Evolutionary conservation across 345 rosid genomes (phyloP).

Genomic region (Citrus glauca): DNA sequence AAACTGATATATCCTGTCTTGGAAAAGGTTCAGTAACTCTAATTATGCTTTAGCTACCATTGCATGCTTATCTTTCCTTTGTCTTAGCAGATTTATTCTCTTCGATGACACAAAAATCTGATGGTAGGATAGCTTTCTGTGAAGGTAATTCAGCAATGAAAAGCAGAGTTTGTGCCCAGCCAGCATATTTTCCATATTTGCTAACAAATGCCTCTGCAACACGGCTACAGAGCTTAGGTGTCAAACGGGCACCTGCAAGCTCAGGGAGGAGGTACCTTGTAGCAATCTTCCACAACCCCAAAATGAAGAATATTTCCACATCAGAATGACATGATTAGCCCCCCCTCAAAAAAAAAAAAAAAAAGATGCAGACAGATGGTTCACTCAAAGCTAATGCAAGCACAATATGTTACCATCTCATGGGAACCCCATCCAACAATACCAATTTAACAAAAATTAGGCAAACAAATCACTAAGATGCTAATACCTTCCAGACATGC

Average conservation of each 20-base stretch:
- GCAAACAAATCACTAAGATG: neutral
- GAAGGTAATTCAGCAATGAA: slow-evolving; percentile 89
- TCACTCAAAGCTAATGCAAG: neutral
- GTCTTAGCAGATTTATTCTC: slow-evolving; percentile 29
- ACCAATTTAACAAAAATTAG: neutral
- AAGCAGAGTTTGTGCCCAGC: slow-evolving; percentile 94
- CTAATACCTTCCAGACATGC: slow-evolving; percentile 87
- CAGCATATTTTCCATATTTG: slow-evolving; percentile 90
- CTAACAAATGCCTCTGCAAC: slow-evolving; percentile 94
- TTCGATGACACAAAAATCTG: slow-evolving; percentile 32
- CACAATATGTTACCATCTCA: neutral
- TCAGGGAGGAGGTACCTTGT: slow-evolving; percentile 76
- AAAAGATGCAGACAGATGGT: neutral
- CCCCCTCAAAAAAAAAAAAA: neutral
- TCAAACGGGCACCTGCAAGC: slow-evolving; percentile 72
- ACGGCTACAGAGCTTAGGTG: slow-evolving; percentile 56
- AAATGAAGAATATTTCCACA: slow-evolving; percentile 9
- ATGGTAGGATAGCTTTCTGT: slow-evolving; percentile 64
- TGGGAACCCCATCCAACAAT: neutral
- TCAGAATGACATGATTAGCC: slow-evolving; percentile 13
- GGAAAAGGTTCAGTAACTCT: neutral
- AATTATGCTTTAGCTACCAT: slow-evolving; percentile 13
- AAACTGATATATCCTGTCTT: neutral
- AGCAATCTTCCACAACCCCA: slow-evolving; percentile 60
- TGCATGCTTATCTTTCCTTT: slow-evolving; percentile 13